Conservation (phyloP, 2,329 filamentous ascomycete genomes). For the Beauveria sp. region DNA sequence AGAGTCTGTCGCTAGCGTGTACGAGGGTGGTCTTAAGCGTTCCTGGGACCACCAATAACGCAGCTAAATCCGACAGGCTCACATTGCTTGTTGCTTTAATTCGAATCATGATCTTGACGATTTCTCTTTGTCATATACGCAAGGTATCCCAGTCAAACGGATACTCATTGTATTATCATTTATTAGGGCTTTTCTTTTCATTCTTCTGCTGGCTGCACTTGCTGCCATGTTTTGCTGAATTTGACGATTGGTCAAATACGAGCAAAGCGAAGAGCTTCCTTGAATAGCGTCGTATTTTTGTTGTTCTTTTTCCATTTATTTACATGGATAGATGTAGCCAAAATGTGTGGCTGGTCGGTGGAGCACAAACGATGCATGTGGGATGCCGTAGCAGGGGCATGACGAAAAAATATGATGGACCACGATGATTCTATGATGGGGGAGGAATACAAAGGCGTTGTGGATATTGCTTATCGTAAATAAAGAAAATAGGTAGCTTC, state of each 20-base stretch:
- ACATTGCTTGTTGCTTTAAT: not conserved
- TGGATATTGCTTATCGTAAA: not conserved
- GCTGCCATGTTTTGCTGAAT: not conserved
- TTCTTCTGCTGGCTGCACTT: not conserved
- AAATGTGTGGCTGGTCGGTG: constrained; percentile 3
- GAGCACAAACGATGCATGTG: not conserved
- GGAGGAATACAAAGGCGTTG: not conserved
- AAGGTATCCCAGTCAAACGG: not conserved
- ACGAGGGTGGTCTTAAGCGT: constrained; percentile 57
- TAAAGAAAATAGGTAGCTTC: not conserved
- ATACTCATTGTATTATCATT: not conserved
- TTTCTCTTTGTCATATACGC: not conserved
- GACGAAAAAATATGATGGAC: not conserved
- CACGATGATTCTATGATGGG: constrained; percentile 1
- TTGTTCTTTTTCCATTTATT: not conserved
- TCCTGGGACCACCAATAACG: constrained; percentile 42
- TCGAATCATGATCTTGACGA: not conserved
- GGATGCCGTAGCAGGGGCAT: not conserved
- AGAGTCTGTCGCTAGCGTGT: constrained; percentile 61
- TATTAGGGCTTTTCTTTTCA: not conserved
- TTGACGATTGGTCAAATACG: not conserved
- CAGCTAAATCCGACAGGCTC: constrained; percentile 3
- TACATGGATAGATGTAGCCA: constrained; percentile 3
- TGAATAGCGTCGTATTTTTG: not conserved
- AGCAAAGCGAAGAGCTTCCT: not conserved